These are phyloP conservation scores for Zelopaecilomyces penicillatus DNA, from an alignment of 2,329 filamentous ascomycete species.

Conservation along the genomic window DNA sequence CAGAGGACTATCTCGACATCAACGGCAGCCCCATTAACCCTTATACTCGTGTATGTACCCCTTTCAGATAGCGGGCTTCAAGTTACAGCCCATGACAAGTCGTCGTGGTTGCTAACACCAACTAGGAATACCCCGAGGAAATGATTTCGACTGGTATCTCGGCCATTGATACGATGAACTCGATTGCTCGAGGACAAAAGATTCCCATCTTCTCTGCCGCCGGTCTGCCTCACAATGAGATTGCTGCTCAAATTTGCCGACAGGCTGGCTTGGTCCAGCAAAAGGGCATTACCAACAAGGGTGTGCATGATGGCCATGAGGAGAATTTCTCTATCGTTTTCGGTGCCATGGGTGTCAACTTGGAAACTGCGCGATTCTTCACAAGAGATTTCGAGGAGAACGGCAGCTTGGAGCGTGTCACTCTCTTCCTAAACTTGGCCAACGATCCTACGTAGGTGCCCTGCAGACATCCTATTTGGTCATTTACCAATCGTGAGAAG, in stretches of 20 bases:
- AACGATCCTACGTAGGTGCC: constrained; percentile 90
- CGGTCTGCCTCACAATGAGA: constrained; percentile 98
- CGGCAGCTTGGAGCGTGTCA: constrained; percentile 93
- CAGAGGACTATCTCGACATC: constrained; percentile 97
- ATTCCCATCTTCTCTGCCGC: constrained; percentile 98
- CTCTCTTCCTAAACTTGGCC: constrained; percentile 96
- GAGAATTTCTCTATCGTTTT: constrained; percentile 99
- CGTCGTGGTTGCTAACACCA: constrained; percentile 5
- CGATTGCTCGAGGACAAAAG: constrained; percentile 96
- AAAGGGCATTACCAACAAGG: constrained; percentile 77
- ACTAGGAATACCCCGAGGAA: constrained; percentile 92
- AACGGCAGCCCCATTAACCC: constrained; percentile 99
- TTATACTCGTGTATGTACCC: constrained; percentile 67
- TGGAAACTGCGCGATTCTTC: constrained; percentile 98
- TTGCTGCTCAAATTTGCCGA: constrained; percentile 96
- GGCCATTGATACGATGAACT: constrained; percentile 97
- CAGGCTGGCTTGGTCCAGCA: constrained; percentile 85
- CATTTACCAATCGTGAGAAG: background rate
- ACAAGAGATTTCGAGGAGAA: constrained; percentile 98
- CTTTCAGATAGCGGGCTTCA: background rate
- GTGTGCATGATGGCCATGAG: constrained; percentile 89
- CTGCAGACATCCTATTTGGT: background rate
- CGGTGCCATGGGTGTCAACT: constrained; percentile 99
- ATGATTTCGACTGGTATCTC: constrained; percentile 99
- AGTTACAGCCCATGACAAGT: background rate